phyloP scores from a whole-genome alignment of 2,329 filamentous ascomycete genomes.

The Colletotrichum liaoningense region DNA sequence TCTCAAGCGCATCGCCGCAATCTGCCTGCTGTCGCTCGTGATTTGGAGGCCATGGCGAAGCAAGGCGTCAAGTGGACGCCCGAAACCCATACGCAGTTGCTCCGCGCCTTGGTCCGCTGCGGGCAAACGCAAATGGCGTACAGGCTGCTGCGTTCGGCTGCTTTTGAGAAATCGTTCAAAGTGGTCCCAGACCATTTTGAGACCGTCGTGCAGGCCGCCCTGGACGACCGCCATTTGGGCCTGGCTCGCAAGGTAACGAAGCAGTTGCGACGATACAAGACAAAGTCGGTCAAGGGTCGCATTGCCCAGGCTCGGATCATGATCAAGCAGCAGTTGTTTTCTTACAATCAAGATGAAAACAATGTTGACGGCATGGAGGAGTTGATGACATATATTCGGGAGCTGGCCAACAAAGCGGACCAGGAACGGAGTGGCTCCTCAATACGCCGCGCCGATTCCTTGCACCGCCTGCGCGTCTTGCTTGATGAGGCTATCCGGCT shows the following conservation, averaged over 20 bases:
- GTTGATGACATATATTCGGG: constrained; percentile 44
- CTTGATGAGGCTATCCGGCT: constrained; percentile 44
- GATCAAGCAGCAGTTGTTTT: constrained; percentile 37
- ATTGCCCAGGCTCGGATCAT: constrained; percentile 57
- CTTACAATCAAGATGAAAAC: background rate
- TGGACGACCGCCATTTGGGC: constrained; percentile 56
- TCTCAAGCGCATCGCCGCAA: constrained; percentile 74
- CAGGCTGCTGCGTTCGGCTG: constrained; percentile 57
- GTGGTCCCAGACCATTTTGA: constrained; percentile 62
- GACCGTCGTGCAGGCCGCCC: constrained; percentile 64
- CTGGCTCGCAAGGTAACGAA: constrained; percentile 53
- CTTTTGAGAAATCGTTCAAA: constrained; percentile 56
- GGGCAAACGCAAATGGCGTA: constrained; percentile 63
- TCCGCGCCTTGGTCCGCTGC: constrained; percentile 60
- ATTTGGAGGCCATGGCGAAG: constrained; percentile 62
- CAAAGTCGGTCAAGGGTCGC: constrained; percentile 56
- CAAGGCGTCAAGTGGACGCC: constrained; percentile 59
- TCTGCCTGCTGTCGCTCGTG: constrained; percentile 58
- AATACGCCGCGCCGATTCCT: constrained; percentile 1
- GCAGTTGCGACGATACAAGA: constrained; percentile 54
- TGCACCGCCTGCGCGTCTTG: constrained; percentile 14
- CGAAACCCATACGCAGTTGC: constrained; percentile 61
- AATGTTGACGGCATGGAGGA: constrained; percentile 40
- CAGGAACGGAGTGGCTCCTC: background rate
- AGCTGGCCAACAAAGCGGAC: constrained; percentile 30